Percentiles rank a stretch among this genome's conserved stretches.
These are phyloP conservation scores for Escallonia rubra DNA, from an alignment of 129 eudicot species.

Conservation along the genomic window DNA sequence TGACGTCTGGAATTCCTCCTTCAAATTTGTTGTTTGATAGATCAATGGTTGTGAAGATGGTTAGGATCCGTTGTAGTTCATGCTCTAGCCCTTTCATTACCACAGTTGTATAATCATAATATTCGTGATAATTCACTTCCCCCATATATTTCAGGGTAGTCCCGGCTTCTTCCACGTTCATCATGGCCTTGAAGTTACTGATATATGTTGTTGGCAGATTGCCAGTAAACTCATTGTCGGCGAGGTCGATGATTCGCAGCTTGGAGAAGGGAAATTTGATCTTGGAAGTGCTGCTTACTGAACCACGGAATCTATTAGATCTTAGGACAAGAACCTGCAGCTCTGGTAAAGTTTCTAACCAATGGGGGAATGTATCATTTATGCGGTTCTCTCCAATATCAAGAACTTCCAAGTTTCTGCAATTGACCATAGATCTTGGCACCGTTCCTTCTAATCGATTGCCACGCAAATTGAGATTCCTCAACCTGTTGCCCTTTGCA, in stretches of 20 bases:
- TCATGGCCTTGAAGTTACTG: constrained; percentile 24
- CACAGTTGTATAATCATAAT: neutral
- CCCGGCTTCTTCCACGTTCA: neutral
- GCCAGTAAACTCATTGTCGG: constrained; percentile 25
- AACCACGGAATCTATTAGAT: constrained; percentile 19
- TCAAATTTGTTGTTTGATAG: constrained; percentile 27
- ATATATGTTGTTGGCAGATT: constrained; percentile 6
- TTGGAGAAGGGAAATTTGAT: constrained; percentile 1
- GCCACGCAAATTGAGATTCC: constrained; percentile 6
- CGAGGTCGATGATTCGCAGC: constrained; percentile 27
- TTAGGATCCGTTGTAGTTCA: neutral
- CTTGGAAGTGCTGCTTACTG: neutral
- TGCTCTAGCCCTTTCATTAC: constrained; percentile 11
- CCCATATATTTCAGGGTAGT: neutral
- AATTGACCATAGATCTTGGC: constrained; percentile 11
- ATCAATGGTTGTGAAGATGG: constrained; percentile 13
- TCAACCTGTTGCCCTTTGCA: neutral
- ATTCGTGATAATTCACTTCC: neutral
- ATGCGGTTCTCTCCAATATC: constrained; percentile 14
- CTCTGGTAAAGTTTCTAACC: constrained; percentile 12
- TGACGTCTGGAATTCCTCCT: constrained; percentile 21
- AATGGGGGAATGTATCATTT: constrained; percentile 12
- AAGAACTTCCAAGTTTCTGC: constrained; percentile 3
- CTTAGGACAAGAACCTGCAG: constrained; percentile 25
- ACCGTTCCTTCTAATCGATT: constrained; percentile 25